Conservation (phyloP, 345 rosid species). For the Combretum micranthum region DNA sequence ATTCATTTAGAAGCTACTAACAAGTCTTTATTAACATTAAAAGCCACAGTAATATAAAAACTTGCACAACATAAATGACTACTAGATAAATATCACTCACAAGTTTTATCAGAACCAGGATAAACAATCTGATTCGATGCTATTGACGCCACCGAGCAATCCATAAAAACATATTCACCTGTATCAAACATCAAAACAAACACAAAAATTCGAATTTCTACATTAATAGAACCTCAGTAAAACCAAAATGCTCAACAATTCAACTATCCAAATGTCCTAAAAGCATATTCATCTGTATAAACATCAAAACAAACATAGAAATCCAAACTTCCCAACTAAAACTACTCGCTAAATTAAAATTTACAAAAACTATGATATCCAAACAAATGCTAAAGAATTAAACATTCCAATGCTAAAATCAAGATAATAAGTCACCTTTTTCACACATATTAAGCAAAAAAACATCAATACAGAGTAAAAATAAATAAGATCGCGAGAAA, state of each 20-base stretch:
- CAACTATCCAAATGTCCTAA: too few species aligned
- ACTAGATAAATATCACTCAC: conserved; percentile 29
- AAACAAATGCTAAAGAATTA: too few species aligned
- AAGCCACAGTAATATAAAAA: not conserved
- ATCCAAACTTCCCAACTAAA: too few species aligned
- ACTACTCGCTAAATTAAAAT: too few species aligned
- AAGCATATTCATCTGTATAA: too few species aligned
- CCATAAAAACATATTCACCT: conserved; percentile 86
- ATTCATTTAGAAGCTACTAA: not conserved
- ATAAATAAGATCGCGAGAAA: not conserved
- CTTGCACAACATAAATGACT: conserved; percentile 2
- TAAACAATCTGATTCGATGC: conserved; percentile 67
- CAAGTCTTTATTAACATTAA: not conserved
- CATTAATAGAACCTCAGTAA: too few species aligned
- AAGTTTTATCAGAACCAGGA: conserved; percentile 57
- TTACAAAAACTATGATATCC: too few species aligned
- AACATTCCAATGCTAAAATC: too few species aligned
- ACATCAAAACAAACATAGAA: too few species aligned
- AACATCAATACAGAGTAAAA: not conserved
- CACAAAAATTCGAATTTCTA: not conserved
- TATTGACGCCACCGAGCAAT: conserved; percentile 48
- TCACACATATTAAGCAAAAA: not conserved
- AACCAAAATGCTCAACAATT: too few species aligned
- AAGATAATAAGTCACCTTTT: too few species aligned
- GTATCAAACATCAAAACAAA: conserved; percentile 8